phyloP scores from a whole-genome alignment of 1,284 basidiomycete genomes.

The Trichosporon asahii region DNA sequence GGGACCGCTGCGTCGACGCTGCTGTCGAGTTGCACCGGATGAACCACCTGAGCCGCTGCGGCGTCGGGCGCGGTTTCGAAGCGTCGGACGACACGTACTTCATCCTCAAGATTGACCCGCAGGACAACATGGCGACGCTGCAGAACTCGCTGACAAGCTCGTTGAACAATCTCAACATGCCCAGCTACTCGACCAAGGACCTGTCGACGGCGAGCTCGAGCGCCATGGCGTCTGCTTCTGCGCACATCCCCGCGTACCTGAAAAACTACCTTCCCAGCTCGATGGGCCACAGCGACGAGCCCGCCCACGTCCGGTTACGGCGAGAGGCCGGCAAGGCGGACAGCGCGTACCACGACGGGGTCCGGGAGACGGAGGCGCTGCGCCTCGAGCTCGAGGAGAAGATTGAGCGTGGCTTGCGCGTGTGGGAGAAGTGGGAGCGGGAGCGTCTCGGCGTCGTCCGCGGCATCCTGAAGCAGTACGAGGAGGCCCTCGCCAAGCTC shows the following conservation, averaged over 20 bases:
- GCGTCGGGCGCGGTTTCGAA: slow-evolving; percentile 54
- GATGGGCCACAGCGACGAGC: slow-evolving; percentile 55
- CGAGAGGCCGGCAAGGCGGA: slow-evolving; percentile 75
- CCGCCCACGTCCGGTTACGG: slow-evolving; percentile 65
- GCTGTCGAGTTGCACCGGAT: slow-evolving; percentile 72
- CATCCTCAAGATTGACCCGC: slow-evolving; percentile 35
- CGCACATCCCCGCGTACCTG: slow-evolving; percentile 26
- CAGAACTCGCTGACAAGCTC: slow-evolving; percentile 14
- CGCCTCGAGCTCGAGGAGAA: slow-evolving; percentile 76
- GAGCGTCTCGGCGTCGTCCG: slow-evolving; percentile 78
- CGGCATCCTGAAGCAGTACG: slow-evolving; percentile 78
- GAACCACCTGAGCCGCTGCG: slow-evolving; percentile 68
- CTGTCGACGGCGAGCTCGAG: slow-evolving; percentile 3
- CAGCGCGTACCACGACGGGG: slow-evolving; percentile 66
- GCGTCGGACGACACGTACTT: slow-evolving; percentile 45
- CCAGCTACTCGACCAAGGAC: slow-evolving; percentile 4
- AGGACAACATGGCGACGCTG: slow-evolving; percentile 29
- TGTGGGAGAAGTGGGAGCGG: slow-evolving; percentile 76
- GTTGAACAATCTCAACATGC: slow-evolving; percentile 15
- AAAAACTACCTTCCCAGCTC: slow-evolving; percentile 41
- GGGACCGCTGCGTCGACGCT: slow-evolving; percentile 74
- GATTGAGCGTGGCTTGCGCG: slow-evolving; percentile 74
- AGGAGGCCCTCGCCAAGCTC: slow-evolving; percentile 67
- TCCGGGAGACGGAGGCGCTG: slow-evolving; percentile 65
- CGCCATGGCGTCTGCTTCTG: background rate